These are phyloP conservation scores for Martiniozyma asiatica DNA, from an alignment of 1,139 yeast species.

Conservation along the genomic window DNA sequence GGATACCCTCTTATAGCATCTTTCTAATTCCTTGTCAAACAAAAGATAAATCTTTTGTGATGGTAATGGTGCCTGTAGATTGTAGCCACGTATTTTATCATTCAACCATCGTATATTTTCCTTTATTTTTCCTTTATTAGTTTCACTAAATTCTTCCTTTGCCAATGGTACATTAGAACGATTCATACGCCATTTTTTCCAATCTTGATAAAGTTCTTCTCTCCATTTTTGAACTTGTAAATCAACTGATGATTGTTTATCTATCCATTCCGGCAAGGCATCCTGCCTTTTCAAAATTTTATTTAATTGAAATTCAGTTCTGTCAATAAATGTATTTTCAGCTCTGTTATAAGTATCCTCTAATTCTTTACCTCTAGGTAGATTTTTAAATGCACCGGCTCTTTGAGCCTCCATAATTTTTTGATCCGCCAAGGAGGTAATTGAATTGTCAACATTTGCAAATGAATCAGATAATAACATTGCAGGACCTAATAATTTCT, in stretches of 20 bases:
- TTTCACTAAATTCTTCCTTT: constrained; percentile 28
- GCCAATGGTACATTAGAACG: constrained; percentile 8
- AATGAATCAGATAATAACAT: constrained; percentile 33
- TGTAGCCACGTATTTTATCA: constrained; percentile 54
- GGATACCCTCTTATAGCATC: constrained; percentile 26
- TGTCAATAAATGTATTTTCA: constrained; percentile 33
- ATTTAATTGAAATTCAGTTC: constrained; percentile 57
- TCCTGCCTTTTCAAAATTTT: constrained; percentile 67
- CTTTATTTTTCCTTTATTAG: constrained; percentile 28
- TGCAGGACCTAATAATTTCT: constrained; percentile 49
- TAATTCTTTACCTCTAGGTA: constrained; percentile 53
- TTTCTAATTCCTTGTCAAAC: constrained; percentile 38
- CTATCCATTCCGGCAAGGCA: constrained; percentile 82
- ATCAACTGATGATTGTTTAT: constrained; percentile 54
- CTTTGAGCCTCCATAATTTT: constrained; percentile 63
- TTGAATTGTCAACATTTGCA: constrained; percentile 38
- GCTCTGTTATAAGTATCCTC: constrained; percentile 27
- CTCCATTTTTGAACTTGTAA: constrained; percentile 36
- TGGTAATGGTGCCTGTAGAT: constrained; percentile 67
- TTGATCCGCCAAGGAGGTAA: constrained; percentile 60
- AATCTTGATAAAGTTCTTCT: constrained; percentile 29
- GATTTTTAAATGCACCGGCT: constrained; percentile 54
- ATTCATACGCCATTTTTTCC: constrained; percentile 26
- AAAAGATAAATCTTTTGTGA: constrained; percentile 59
- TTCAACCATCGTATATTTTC: constrained; percentile 41